Conservation (phyloP, 2,329 filamentous ascomycete species). For the Colletotrichum cordylinicola region DNA sequence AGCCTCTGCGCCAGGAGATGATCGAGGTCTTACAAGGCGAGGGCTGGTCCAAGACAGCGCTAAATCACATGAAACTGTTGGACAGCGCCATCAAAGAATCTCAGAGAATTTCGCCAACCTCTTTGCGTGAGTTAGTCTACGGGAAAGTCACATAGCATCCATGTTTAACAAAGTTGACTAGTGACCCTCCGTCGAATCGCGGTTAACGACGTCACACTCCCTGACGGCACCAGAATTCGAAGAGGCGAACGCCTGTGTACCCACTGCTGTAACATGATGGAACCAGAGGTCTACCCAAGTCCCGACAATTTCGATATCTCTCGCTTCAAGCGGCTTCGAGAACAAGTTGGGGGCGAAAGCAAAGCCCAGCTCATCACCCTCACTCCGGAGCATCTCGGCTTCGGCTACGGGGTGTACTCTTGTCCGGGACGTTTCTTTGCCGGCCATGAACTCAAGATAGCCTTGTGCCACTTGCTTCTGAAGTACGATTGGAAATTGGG, state of each 20-base stretch:
- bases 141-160: background rate
- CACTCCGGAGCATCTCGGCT: slow-evolving; percentile 35
- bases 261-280: background rate
- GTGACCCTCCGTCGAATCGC: background rate
- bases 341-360: background rate
- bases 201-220: background rate
- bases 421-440: background rate
- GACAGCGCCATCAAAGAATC: slow-evolving; percentile 48
- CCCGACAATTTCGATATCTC: background rate
- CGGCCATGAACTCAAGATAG: background rate
- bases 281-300: background rate
- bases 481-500: background rate
- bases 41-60: slow-evolving; percentile 37
- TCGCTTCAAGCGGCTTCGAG: background rate
- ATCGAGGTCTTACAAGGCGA: slow-evolving; percentile 35
- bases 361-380: background rate
- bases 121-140: background rate
- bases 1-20: slow-evolving; percentile 48
- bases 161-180: background rate
- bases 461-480: background rate
- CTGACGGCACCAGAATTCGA: background rate
- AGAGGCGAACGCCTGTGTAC: background rate
- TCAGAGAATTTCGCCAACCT: slow-evolving; percentile 26
- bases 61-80: slow-evolving; percentile 43
- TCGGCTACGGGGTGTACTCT: slow-evolving; percentile 27